Evolutionary conservation across 2,329 filamentous ascomycete genomes (phyloP), one percentile per base, ranked within the genome.

Genomic region (Hypoxylon rubiginosum): DNA sequence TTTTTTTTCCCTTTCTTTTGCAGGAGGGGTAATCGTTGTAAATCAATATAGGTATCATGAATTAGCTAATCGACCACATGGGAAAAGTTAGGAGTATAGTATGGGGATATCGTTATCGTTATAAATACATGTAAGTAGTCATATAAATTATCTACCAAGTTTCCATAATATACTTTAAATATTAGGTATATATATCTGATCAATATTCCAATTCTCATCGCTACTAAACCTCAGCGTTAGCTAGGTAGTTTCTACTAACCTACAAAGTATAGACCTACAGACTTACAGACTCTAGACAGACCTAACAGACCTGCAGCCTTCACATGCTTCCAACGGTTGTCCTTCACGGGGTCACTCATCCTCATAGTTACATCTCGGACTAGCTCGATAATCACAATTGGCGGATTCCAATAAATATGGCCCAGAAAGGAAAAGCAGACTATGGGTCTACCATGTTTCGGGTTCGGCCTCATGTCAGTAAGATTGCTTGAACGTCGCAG

Each of bases 11-110:
- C 19, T 43, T 43, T 19, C 8, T 19, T 56, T 28, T 28, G 32
- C 53, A 54, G 57, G 65, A 68, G 66, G 66, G 66, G 66, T 63
- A 63, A 52, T 24, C 21, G 21, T 24, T 24, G 21, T 24, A 24
- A 24, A 24, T 24, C 4, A 24, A 24, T 24, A 24, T 24, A 4
- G 21, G 21, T 2, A 24, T 24, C 21, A 4, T 24, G 21, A 24
- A 64, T 54, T 57, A 60, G 36, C 15, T 59, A 64, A 56, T 64
- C n/a, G 32, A 63, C 41, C 36, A 28, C 17, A 45, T 36, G 15
- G 36, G 32, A 13, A n/a, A 43, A 28, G 32, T 13, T 24, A 45
- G 30, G 36, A 34, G 39, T 46, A 55, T 24, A 55, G 39, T 46
- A 55, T 24, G 52, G n/a, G 19, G 52, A 58, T 17, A 50, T 57